Evolutionary conservation across 345 rosid species (phyloP), one percentile per base, ranked within the genome.

Genomic region (Aquilaria yunnanensis): DNA sequence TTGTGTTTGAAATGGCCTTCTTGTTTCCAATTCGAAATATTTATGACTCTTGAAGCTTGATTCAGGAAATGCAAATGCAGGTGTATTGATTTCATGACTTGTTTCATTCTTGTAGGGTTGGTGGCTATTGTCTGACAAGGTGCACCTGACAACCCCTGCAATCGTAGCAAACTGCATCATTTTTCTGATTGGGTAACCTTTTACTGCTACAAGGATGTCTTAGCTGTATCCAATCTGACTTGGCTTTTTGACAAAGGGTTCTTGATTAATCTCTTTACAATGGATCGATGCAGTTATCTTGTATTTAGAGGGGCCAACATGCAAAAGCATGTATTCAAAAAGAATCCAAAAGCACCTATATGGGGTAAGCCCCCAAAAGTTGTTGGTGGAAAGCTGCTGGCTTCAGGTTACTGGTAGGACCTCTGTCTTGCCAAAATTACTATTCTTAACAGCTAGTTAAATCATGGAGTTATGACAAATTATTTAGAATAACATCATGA

Each of bases 271-370:
- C 45, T 14, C 47, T 48, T 60, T 32, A 14, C 14, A 32, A 14
- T 32, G 37, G 68, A 62, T 51, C 50, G 62, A 37, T 37, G 63
- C 85, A 94, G 97, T 33, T 90, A 88, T 69, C 71, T 78, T 79
- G 96, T 88, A 56, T 90, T 94, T 64, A 72, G 93, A 81, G 97
- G 96, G 71, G 91, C 96, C 62, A 90, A 86, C 85, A 88, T 82
- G 79, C 96, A 94, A 78, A 94, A 94, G 63, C 99, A 88, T 68
- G 72, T 68, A 9, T 94, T 94, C 77, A 94, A 90, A 71, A 86
- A 85, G 85, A 80, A 88, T 67, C 92, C 96, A 32, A 82, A 88
- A 67, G 82, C 82, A 60, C 88, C 43, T 52, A 86, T 85, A 57
- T 88, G 99, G 99, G 96, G 96, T 23, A 80, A 68, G 68, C 90